Base-by-base conservation (phyloP, 345 rosid genomes). In the Lepidium africanum region DNA sequence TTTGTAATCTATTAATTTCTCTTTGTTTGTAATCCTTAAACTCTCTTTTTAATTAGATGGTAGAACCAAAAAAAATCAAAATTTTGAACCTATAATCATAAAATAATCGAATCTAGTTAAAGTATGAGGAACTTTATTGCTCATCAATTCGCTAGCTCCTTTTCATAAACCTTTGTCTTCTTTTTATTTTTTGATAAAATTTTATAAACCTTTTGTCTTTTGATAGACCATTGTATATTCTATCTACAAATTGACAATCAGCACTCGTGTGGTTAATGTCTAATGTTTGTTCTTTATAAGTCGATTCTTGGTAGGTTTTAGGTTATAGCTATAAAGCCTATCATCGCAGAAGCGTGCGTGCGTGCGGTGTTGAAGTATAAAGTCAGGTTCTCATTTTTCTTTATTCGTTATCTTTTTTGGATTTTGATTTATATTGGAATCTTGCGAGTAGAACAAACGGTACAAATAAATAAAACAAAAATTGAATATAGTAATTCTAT, bases 181-280 rank as follows among this genome's bases (percentile, higher is more conserved):
- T n/a, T n/a, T n/a, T n/a, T n/a, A n/a, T n/a, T n/a, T n/a, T n/a
- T n/a, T n/a, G n/a, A n/a, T n/a, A n/a, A n/a, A n/a, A n/a, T n/a
- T n/a, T n/a, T n/a, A n/a, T n/a, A n/a, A n/a, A 63, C 14, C 32
- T 30, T 30, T 30, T 30, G 33, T 30, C 33, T 5, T 30, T 30
- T 6, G 7, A 30, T 5, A 30, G 5, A 30, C 0, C 2, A 0
- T 2, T 2, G 3, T 25, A 30, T 30, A 30, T 12, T 54, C 43
- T 59, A 59, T 41, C n/a, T 30, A 52, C 8, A 36, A 33, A 63
- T 54, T 35, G 46, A 71, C 39, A 50, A 65, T 59, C 41, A 40
- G 59, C 61, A 50, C 41, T 59, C 77, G 72, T 73, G 77, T 73
- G 72, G 56, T 51, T 41, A 67, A 42, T 65, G 66, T 50, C 47